Percentiles rank a stretch among this genome's conserved stretches.
These are phyloP conservation scores for Leptographium procerum DNA, from an alignment of 2,329 filamentous ascomycete species.

Conservation along the genomic window DNA sequence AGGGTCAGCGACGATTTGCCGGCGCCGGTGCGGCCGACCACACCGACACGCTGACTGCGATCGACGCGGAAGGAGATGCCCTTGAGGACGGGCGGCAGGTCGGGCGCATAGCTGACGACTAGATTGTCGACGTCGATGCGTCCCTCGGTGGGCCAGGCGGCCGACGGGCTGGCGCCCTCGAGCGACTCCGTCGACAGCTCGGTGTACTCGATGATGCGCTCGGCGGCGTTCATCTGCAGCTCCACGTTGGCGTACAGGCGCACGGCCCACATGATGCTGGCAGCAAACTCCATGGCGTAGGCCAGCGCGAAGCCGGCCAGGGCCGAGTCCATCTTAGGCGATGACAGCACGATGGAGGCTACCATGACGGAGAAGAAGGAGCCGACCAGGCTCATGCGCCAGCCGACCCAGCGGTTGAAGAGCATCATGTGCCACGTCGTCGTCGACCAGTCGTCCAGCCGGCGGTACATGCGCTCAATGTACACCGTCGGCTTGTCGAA, in stretches of 20 bases:
- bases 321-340: conserved; percentile 51
- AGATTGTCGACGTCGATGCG: conserved; percentile 62
- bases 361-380: conserved; percentile 57
- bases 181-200: conserved; percentile 56
- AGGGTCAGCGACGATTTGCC: conserved; percentile 68
- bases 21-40: conserved; percentile 67
- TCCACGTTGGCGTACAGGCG: conserved; percentile 60
- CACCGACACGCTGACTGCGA: conserved; percentile 59
- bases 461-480: conserved; percentile 55
- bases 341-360: conserved; percentile 50
- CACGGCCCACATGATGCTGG: conserved; percentile 52
- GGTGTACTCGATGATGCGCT: conserved; percentile 66
- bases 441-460: conserved; percentile 56
- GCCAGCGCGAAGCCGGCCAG: conserved; percentile 66
- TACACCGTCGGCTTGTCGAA: conserved; percentile 60
- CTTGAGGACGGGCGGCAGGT: conserved; percentile 59
- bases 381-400: conserved; percentile 59
- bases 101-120: conserved; percentile 59
- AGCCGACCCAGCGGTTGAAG: conserved; percentile 67
- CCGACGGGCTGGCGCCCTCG: conserved; percentile 48
- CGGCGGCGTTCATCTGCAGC: conserved; percentile 67
- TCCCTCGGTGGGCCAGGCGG: conserved; percentile 66
- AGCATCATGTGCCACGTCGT: conserved; percentile 59
- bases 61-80: conserved; percentile 56
- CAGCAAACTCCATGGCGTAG: conserved; percentile 60